Evolutionary conservation across 2,329 filamentous ascomycete genomes (phyloP), one percentile per base, ranked within the genome.

Genomic region (Fusarium vanettenii): DNA sequence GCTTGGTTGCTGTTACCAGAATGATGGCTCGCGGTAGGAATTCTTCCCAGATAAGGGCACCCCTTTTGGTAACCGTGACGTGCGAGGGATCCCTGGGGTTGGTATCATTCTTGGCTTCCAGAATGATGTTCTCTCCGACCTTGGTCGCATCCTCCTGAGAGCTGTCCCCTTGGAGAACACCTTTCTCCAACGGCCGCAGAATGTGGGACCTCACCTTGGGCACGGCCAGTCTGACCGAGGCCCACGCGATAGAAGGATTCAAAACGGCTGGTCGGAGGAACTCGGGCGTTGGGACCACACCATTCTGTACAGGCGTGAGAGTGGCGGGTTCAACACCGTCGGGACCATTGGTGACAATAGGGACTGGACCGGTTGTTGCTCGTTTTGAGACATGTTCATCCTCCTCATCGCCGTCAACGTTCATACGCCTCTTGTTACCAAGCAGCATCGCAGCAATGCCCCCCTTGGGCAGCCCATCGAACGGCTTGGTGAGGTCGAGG

Each of bases 401-500:
- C 1, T 95, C 94, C 20, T 97, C 95, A 35, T 96, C 94, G 1
- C 89, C 92, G 67, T 97, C 94, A 6, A 90, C 89, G 18, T 91
- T 89, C 57, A 93, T 91, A 79, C 97, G 98, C 29, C 97, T 90
- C 84, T 98, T 99, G 81, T 98, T 99, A 0, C 97, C 97, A 22
- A 98, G 89, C 1, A 99, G 86, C 85, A 99, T 90, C 3, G 94
- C 89, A 2, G 94, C 91, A 20, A 99, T 88, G 4, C 97, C 97
- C 27, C 97, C 97, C 81, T 94, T 95, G 0, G 97, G 97, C 48
- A 98, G 87, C 1, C 96, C 95, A 76, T 99, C 96, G 73, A 95
- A 98, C 1, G 97, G 97, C 79, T 97, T 97, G 18, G 94, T 97
- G 3, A 99, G 88, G 82, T 99, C 97, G 10, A 99, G 85, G 22